Base-by-base conservation (phyloP, 2,329 filamentous ascomycete genomes). In the Nothopassalora personata region DNA sequence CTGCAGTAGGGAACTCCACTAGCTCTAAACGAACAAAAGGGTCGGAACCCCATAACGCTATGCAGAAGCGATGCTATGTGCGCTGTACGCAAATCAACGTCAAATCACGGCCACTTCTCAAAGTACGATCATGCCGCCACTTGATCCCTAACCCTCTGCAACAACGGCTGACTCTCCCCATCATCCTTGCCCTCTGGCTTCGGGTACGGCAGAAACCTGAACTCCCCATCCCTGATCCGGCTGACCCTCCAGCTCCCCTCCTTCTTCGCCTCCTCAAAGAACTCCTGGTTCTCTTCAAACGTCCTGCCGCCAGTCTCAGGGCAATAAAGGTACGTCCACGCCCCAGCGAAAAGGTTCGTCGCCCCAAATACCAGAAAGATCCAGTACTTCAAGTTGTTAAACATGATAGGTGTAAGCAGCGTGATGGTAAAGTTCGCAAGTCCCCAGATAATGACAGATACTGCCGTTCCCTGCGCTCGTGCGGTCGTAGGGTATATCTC, bases 221-320 rank as follows among this genome's bases (percentile, higher is more conserved):
- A 86, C 62, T 79, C 80, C 3, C 83, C 83, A 0, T 77, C 76
- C 39, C 77, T 73, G 6, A 86, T 79, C 60, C 78, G 80, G 27
- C 66, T 68, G 1, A 86, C 83, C 30, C 74, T 71, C 83, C 83
- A 86, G 3, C 73, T 80, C 4, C 76, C 76, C 1, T 76, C 75
- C 49, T 83, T 75, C 48, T 72, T 73, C 2, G 83, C 83, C 59
- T 79, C 77, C 54, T 76, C 73, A 65, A 85, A 86, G 71, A 84
- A 85, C 55, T 78, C 73, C 67, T 83, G 80, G 61, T 85, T 86
- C 64, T 84, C 83, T 61, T 85, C 82, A 61, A 85, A 86, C 52
- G 77, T 81, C 28, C 84, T 68, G 0, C 82, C 81, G 0, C 83
- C 83, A 13, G 77, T 83, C 68, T 85, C 83, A 0, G 83, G 83